phyloP scores from a whole-genome alignment of 2,329 filamentous ascomycete species.

The Sporothrix phasma region DNA sequence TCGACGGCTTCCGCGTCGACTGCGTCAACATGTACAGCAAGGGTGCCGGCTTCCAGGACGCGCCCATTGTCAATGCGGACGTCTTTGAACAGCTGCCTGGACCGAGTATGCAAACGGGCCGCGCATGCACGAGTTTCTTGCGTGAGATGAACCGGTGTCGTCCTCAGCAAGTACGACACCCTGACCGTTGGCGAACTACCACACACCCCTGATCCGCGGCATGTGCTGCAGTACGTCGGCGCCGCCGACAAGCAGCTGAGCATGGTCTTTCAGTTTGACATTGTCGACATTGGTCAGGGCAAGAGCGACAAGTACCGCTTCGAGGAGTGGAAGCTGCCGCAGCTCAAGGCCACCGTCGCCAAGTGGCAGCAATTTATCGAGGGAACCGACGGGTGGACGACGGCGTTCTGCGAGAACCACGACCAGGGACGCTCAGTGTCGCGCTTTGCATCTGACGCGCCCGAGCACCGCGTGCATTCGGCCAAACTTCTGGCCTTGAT shows the following conservation, averaged over 20 bases:
- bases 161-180: slow-evolving; percentile 51
- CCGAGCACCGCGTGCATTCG: slow-evolving; percentile 32
- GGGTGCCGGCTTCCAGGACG: slow-evolving; percentile 43
- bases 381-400: slow-evolving; percentile 47
- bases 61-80: slow-evolving; percentile 34
- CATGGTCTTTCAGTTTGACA: slow-evolving; percentile 62
- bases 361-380: slow-evolving; percentile 43
- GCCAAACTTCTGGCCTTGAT: slow-evolving; percentile 47
- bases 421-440: slow-evolving; percentile 49
- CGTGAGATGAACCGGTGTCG: slow-evolving; percentile 51
- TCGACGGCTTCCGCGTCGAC: slow-evolving; percentile 65
- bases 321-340: slow-evolving; percentile 36
- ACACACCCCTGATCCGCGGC: slow-evolving; percentile 45
- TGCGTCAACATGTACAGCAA: slow-evolving; percentile 67
- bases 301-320: slow-evolving; percentile 41
- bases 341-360: slow-evolving; percentile 33
- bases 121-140: slow-evolving; percentile 57
- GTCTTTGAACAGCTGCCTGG: slow-evolving; percentile 42
- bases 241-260: slow-evolving; percentile 49
- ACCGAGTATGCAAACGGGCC: slow-evolving; percentile 58
- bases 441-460: slow-evolving; percentile 38
- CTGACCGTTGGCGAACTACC: slow-evolving; percentile 64
- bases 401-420: slow-evolving; percentile 54
- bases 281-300: slow-evolving; percentile 51
- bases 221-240: slow-evolving; percentile 51